phyloP scores from a whole-genome alignment of 345 rosid genomes.

The Salix arbutifolia region DNA sequence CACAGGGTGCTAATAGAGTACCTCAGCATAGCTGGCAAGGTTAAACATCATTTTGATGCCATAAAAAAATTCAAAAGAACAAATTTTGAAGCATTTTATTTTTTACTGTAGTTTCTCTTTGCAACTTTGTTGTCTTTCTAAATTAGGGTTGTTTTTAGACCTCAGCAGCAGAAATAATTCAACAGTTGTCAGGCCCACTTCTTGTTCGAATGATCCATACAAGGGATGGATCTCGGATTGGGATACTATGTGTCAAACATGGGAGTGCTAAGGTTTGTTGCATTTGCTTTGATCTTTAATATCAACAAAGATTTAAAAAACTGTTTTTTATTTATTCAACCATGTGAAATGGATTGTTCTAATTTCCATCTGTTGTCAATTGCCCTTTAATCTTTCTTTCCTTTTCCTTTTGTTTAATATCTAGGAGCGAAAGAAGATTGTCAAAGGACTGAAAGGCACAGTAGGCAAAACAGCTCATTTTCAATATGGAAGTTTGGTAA shows the following conservation, averaged over 20 bases:
- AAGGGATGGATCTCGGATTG: slow-evolving; percentile 85
- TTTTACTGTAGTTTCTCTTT: neutral
- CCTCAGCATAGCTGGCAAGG: slow-evolving; percentile 78
- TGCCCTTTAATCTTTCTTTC: neutral
- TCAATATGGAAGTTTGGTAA: slow-evolving; percentile 80
- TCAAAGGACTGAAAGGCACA: slow-evolving; percentile 78
- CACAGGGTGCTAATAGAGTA: slow-evolving; percentile 79
- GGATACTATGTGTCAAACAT: slow-evolving; percentile 76
- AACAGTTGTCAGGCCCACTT: slow-evolving; percentile 72
- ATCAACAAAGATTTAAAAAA: neutral
- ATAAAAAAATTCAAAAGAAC: neutral
- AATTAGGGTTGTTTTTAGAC: slow-evolving; percentile 38
- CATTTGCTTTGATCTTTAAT: neutral
- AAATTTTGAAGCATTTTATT: slow-evolving; percentile 5
- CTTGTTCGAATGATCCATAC: slow-evolving; percentile 95
- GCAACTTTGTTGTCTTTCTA: slow-evolving; percentile 15
- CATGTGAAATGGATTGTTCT: slow-evolving; percentile 5
- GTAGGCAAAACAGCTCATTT: slow-evolving; percentile 60
- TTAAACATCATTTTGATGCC: slow-evolving; percentile 19
- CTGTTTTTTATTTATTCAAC: neutral
- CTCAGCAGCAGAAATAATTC: slow-evolving; percentile 73
- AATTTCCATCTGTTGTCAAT: neutral
- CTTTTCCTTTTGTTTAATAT: neutral
- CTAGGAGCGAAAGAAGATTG: slow-evolving; percentile 87
- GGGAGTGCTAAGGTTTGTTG: slow-evolving; percentile 86